A percentile compares a stretch with the other conserved stretches of the same genome.
Conservation (phyloP, 2,329 filamentous ascomycete genomes). For the Aureobasidium namibiae region DNA sequence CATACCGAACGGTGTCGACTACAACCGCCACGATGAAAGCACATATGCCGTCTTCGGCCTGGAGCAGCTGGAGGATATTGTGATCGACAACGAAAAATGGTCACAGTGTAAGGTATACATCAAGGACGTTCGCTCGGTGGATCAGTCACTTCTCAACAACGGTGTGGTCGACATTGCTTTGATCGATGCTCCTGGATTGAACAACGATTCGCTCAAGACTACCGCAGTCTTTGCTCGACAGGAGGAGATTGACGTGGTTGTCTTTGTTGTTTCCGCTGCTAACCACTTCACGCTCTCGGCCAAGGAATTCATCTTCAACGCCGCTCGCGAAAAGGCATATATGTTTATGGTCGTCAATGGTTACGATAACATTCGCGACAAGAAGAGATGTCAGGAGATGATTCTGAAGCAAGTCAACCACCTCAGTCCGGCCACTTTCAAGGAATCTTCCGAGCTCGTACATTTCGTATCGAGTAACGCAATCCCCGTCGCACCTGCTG, state of each 20-base stretch:
- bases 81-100: conserved; percentile 79
- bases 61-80: conserved; percentile 74
- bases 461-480: conserved; percentile 98
- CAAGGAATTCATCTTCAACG: conserved; percentile 95
- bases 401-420: conserved; percentile 82
- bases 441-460: conserved; percentile 85
- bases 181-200: conserved; percentile 92
- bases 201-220: conserved; percentile 92
- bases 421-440: conserved; percentile 86
- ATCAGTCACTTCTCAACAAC: conserved; percentile 92
- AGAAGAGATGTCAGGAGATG: conserved; percentile 82
- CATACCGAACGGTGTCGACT: conserved; percentile 69
- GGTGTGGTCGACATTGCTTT: conserved; percentile 96
- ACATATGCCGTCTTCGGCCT: conserved; percentile 85
- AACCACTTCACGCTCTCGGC: conserved; percentile 97
- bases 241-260: conserved; percentile 97
- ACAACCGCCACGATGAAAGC: conserved; percentile 84
- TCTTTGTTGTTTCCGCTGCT: conserved; percentile 94
- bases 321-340: conserved; percentile 93
- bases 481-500: conserved; percentile 62
- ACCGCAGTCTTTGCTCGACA: conserved; percentile 95
- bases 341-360: conserved; percentile 99
- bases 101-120: conserved; percentile 96
- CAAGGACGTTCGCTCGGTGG: conserved; percentile 77
- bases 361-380: conserved; percentile 88